phyloP scores from a whole-genome alignment of 106 monocot species.

The Dendrobium huoshanense region DNA sequence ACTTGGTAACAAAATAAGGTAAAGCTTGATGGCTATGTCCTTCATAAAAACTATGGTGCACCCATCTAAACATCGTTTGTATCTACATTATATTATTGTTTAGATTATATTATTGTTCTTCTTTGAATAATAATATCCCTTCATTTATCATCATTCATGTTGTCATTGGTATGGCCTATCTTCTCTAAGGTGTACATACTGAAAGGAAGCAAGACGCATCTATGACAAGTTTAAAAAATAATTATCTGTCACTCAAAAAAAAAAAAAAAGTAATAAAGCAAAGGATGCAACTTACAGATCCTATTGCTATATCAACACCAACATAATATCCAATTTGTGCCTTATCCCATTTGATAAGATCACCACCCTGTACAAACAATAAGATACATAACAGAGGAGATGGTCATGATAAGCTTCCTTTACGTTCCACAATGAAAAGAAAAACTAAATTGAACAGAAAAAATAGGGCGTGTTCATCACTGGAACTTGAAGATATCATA shows the following conservation, averaged over 20 bases:
- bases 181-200: too few species aligned
- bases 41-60: too few species aligned
- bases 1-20: too few species aligned
- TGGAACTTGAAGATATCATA: background rate
- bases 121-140: too few species aligned
- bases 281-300: slow-evolving; percentile 66
- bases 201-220: background rate
- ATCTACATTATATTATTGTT: background rate
- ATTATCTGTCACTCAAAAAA: background rate
- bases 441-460: background rate
- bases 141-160: too few species aligned
- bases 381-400: background rate
- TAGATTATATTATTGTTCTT: background rate
- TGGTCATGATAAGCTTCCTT: background rate
- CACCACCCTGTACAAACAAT: slow-evolving; percentile 64
- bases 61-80: too few species aligned
- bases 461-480: background rate
- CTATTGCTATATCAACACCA: slow-evolving; percentile 97
- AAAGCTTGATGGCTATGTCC: too few species aligned
- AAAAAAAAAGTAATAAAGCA: background rate
- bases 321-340: slow-evolving; percentile 94
- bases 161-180: too few species aligned
- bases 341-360: slow-evolving; percentile 99
- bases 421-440: background rate
- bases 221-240: background rate